phyloP scores from a whole-genome alignment of 1,139 yeast species.

The Debaryomycetaceae sp. region DNA sequence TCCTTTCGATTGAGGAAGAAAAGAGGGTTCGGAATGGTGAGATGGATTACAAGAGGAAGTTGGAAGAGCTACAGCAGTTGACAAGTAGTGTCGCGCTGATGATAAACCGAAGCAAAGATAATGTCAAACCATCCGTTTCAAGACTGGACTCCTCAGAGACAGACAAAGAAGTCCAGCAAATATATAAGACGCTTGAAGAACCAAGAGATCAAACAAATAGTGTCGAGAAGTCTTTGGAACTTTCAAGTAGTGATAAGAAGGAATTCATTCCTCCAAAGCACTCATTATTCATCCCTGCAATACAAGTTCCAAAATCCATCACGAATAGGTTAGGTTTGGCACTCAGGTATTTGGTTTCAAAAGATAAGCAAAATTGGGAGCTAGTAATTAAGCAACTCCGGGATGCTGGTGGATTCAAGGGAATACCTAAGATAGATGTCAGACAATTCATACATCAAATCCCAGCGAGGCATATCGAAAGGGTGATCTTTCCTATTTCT shows the following conservation, averaged over 20 bases:
- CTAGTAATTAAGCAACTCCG: constrained; percentile 45
- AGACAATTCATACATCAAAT: constrained; percentile 39
- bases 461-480: constrained; percentile 35
- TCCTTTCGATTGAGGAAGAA: constrained; percentile 17
- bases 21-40: constrained; percentile 17
- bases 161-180: constrained; percentile 11
- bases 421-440: constrained; percentile 34
- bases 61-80: constrained; percentile 16
- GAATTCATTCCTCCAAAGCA: constrained; percentile 5
- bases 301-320: constrained; percentile 40
- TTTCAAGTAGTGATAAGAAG: neutral
- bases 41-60: constrained; percentile 16
- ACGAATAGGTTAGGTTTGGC: constrained; percentile 46
- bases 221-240: neutral
- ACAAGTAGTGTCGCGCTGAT: constrained; percentile 21
- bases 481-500: constrained; percentile 32
- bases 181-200: constrained; percentile 15
- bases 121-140: neutral
- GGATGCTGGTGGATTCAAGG: constrained; percentile 39
- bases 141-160: constrained; percentile 13
- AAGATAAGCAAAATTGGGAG: constrained; percentile 53
- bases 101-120: constrained; percentile 15
- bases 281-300: constrained; percentile 17
- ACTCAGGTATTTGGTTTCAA: constrained; percentile 42
- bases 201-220: neutral